These are phyloP conservation scores for Aspergillus mulundensis DNA, from an alignment of 495 filamentous ascomycete genomes.

Conservation along the genomic window DNA sequence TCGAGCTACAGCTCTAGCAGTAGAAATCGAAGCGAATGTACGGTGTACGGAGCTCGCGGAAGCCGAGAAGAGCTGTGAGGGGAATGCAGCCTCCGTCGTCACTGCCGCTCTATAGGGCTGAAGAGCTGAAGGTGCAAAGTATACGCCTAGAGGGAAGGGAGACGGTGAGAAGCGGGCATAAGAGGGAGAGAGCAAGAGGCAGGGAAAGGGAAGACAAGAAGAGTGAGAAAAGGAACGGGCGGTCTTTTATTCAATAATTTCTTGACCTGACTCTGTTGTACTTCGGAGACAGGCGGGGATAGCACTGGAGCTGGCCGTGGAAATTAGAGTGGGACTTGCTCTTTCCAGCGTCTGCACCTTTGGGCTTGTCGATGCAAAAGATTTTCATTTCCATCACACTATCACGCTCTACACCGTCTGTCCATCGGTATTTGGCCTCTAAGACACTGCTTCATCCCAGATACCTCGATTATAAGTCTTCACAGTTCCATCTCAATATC, in stretches of 20 bases:
- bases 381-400: not conserved
- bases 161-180: constrained; percentile 3
- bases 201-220: constrained; percentile 5
- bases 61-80: not conserved
- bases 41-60: constrained; percentile 5
- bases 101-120: constrained; percentile 3
- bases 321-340: constrained; percentile 20
- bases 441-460: not conserved
- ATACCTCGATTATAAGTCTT: not conserved
- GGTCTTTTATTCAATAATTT: constrained; percentile 15
- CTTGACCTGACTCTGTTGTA: constrained; percentile 14
- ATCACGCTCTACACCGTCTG: not conserved
- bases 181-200: not conserved
- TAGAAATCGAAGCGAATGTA: not conserved
- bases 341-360: constrained; percentile 3
- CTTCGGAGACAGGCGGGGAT: constrained; percentile 32
- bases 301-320: constrained; percentile 36
- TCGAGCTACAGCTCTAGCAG: not conserved
- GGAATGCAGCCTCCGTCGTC: constrained; percentile 5
- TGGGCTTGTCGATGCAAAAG: not conserved
- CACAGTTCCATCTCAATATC: not conserved
- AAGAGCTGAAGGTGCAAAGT: not conserved
- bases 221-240: constrained; percentile 10
- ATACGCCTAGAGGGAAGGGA: constrained; percentile 2
- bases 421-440: not conserved